phyloP scores from a whole-genome alignment of 2,329 filamentous ascomycete genomes.

The Paraphaeosphaeria minitans region DNA sequence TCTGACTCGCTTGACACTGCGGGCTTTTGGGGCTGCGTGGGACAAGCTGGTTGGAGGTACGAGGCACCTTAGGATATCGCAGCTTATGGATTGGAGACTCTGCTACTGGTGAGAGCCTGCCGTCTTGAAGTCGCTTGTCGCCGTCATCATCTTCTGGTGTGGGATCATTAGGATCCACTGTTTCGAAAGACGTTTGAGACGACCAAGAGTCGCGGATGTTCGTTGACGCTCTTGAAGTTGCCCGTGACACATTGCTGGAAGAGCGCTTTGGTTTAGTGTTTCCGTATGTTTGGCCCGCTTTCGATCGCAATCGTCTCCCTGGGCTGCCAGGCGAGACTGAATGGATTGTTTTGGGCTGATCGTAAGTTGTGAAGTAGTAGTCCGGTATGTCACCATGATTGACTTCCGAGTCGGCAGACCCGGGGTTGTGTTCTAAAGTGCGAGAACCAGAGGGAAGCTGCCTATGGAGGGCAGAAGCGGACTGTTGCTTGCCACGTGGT shows the following conservation, averaged over 20 bases:
- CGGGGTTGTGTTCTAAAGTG: conserved; percentile 22
- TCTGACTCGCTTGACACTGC: conserved; percentile 18
- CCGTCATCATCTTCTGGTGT: conserved; percentile 54
- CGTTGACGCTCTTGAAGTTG: conserved; percentile 34
- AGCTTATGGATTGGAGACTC: conserved; percentile 53
- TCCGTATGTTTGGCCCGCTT: conserved; percentile 25
- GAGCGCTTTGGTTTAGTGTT: conserved; percentile 33
- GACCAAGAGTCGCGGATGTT: conserved; percentile 40
- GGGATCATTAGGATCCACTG: conserved; percentile 51
- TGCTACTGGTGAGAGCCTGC: conserved; percentile 48
- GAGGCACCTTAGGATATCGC: conserved; percentile 55
- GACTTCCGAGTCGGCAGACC: conserved; percentile 23
- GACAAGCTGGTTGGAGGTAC: conserved; percentile 53
- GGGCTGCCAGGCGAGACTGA: conserved; percentile 15
- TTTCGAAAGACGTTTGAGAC: conserved; percentile 54
- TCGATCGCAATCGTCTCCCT: conserved; percentile 17
- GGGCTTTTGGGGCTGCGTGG: conserved; percentile 45
- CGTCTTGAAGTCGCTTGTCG: conserved; percentile 36
- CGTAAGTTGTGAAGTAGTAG: conserved; percentile 41
- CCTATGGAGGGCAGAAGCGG: neutral
- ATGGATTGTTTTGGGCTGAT: conserved; percentile 19
- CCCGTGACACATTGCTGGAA: conserved; percentile 35
- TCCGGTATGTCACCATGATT: conserved; percentile 42
- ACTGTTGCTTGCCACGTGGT: neutral
- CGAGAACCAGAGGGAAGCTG: conserved; percentile 23